Evolutionary conservation across 2,329 filamentous ascomycete genomes (phyloP).

Genomic region (Aciculosporium take): DNA sequence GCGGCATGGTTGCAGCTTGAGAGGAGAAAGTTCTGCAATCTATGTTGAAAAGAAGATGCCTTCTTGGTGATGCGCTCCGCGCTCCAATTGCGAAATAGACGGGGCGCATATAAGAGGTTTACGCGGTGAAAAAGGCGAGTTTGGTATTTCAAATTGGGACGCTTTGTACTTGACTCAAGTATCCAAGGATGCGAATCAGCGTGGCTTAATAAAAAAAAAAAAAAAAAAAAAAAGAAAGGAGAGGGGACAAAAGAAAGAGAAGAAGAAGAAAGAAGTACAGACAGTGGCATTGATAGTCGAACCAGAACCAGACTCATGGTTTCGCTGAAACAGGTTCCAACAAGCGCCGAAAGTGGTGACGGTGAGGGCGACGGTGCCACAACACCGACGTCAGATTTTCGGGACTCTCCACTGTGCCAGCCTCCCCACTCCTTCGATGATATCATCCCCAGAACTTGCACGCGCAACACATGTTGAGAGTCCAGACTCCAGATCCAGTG

Average conservation of each 20-base stretch:
- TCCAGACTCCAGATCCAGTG: no score
- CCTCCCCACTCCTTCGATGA: no score
- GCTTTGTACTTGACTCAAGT: neutral
- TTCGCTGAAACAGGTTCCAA: neutral
- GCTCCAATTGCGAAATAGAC: neutral
- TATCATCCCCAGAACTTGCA: neutral
- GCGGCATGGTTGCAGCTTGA: constrained; percentile 16
- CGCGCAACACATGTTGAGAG: no score
- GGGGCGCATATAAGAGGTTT: neutral
- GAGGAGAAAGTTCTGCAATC: neutral
- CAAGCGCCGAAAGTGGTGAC: neutral
- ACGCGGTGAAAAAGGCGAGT: neutral
- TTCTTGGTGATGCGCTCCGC: neutral
- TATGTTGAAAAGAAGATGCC: neutral
- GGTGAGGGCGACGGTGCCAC: neutral
- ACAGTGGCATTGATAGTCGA: neutral
- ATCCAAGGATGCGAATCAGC: neutral
- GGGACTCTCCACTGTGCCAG: neutral
- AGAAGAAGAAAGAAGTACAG: no score
- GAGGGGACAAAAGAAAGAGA: no score
- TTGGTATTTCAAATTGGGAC: neutral
- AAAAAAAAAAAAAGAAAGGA: no score
- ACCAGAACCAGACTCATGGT: neutral
- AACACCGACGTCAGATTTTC: neutral
- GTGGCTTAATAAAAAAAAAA: no score